Percentiles rank a stretch among this genome's conserved stretches.
phyloP scores from a whole-genome alignment of 805 yeast species.

The Clavispora carvajalis region DNA sequence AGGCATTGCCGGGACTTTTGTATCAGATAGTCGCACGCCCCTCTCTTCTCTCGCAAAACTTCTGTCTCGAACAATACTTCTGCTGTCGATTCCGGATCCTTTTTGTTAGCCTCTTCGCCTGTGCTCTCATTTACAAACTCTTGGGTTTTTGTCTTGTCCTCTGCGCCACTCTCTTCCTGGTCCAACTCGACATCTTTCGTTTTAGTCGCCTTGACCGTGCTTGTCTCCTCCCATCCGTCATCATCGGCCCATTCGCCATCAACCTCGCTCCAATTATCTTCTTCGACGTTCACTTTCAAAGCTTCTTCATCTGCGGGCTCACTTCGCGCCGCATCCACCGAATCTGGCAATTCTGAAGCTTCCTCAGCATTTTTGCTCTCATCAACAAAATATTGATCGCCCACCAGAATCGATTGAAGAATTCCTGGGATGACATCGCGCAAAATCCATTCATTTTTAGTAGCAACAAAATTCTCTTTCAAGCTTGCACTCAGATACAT shows the following conservation, averaged over 20 bases:
- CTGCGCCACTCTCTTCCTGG: too few species aligned
- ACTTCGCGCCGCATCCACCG: too few species aligned
- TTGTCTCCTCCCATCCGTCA: conserved; percentile 1
- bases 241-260: background rate
- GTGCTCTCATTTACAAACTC: background rate
- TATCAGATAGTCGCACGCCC: background rate
- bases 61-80: background rate
- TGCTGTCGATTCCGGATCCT: background rate
- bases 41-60: too few species aligned
- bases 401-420: background rate
- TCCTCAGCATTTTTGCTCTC: too few species aligned
- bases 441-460: conserved; percentile 30
- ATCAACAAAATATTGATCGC: too few species aligned
- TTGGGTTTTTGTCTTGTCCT: too few species aligned
- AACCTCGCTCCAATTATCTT: background rate
- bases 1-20: conserved; percentile 10
- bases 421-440: background rate
- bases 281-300: background rate
- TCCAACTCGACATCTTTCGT: too few species aligned
- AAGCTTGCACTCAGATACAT: conserved; percentile 19
- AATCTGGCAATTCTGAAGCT: too few species aligned
- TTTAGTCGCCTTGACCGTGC: too few species aligned
- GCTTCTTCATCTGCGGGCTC: too few species aligned
- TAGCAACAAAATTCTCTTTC: conserved; percentile 14
- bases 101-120: background rate